A percentile compares a stretch with the other conserved stretches of the same genome.
Conservation (phyloP, 164 flowering plant species). For the Malania oleifera region DNA sequence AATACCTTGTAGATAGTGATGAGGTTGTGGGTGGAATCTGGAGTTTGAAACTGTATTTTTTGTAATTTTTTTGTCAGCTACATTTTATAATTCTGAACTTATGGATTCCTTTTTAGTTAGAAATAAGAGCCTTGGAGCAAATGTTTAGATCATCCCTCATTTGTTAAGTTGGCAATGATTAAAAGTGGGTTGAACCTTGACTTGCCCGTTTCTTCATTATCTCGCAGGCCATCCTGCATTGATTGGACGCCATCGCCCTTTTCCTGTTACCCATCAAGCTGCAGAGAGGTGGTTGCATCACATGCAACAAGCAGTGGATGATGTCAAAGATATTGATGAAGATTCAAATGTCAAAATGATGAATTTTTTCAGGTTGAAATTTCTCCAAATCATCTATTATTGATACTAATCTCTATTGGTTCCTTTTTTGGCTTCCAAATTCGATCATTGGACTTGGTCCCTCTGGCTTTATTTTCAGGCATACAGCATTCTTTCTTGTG, state of each 20-base stretch:
- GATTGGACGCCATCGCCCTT: constrained; percentile 88
- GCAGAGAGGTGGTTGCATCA: constrained; percentile 94
- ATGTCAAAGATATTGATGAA: constrained; percentile 50
- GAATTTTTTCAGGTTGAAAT: constrained; percentile 71
- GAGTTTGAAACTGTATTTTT: too few relatives aligned
- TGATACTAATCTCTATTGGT: background rate
- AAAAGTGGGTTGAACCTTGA: too few relatives aligned
- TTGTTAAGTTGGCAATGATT: too few relatives aligned
- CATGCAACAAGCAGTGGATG: constrained; percentile 78
- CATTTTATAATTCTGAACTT: too few relatives aligned
- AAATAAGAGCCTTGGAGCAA: too few relatives aligned
- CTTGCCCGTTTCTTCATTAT: background rate
- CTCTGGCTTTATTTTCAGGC: constrained; percentile 40
- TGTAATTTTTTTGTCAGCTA: too few relatives aligned
- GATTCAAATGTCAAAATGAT: constrained; percentile 82
- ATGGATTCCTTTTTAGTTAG: too few relatives aligned
- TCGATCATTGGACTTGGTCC: background rate
- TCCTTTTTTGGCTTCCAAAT: background rate
- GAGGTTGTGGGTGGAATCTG: too few relatives aligned
- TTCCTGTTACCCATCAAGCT: constrained; percentile 82
- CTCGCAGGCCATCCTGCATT: constrained; percentile 91
- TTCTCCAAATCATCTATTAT: background rate
- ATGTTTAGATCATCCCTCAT: too few relatives aligned
- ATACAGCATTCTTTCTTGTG: constrained; percentile 93
- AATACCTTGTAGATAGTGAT: too few relatives aligned